Percentiles rank a stretch among this genome's conserved stretches.
Evolutionary conservation across 768 basidiomycete genomes (phyloP).

Genomic region (Trametopsis cervina): DNA sequence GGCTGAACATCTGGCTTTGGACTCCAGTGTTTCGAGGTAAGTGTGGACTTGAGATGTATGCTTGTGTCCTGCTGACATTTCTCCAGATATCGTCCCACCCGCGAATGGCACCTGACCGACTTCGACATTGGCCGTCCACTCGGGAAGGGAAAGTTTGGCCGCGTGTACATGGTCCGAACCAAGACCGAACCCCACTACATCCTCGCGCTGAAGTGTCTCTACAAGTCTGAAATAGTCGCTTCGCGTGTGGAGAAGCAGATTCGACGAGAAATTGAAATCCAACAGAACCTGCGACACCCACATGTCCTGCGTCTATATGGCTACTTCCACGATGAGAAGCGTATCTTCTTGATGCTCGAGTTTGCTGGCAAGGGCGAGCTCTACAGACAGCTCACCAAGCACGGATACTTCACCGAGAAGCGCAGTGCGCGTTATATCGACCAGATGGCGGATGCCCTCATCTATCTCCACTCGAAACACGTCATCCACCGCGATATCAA

Average conservation of each 20-base stretch:
- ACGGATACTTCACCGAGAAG: constrained; percentile 83
- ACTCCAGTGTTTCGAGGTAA: constrained; percentile 69
- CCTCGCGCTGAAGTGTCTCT: constrained; percentile 92
- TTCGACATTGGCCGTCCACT: constrained; percentile 95
- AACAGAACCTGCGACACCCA: constrained; percentile 92
- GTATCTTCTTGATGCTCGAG: constrained; percentile 97
- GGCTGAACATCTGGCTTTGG: constrained; percentile 74
- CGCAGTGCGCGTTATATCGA: constrained; percentile 87
- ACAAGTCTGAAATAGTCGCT: constrained; percentile 93
- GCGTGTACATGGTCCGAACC: constrained; percentile 97
- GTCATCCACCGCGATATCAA: constrained; percentile 99
- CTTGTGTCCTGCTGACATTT: constrained; percentile 1
- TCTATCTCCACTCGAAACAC: constrained; percentile 90
- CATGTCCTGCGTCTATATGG: constrained; percentile 92
- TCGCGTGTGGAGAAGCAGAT: constrained; percentile 95
- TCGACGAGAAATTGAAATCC: constrained; percentile 96
- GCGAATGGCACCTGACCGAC: constrained; percentile 76
- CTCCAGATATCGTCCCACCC: constrained; percentile 54
- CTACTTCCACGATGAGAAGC: constrained; percentile 96
- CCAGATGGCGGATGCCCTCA: constrained; percentile 95
- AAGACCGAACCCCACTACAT: constrained; percentile 86
- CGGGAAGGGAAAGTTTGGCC: constrained; percentile 99
- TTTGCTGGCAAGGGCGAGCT: constrained; percentile 96
- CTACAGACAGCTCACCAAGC: constrained; percentile 89
- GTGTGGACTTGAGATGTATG: constrained; percentile 17